phyloP scores from a whole-genome alignment of 1,284 basidiomycete genomes.

The Termitomyces sp. region DNA sequence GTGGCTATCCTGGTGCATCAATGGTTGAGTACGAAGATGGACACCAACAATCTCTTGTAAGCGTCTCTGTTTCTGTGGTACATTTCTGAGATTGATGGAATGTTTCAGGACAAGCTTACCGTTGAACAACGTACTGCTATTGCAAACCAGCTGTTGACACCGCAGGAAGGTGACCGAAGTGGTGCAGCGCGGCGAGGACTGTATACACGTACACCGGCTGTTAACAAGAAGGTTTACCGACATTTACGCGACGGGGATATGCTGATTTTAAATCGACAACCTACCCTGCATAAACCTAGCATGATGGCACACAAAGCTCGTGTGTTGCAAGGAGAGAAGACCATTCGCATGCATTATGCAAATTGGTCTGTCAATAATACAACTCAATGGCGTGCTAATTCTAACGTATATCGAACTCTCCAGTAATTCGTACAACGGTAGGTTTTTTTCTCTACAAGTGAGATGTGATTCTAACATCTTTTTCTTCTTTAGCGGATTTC shows the following conservation, averaged over 20 bases:
- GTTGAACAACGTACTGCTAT: slow-evolving; percentile 90
- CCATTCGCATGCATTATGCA: slow-evolving; percentile 99
- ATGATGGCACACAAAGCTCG: slow-evolving; percentile 99
- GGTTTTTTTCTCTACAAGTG: slow-evolving; percentile 18
- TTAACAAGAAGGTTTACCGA: slow-evolving; percentile 97
- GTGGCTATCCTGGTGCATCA: slow-evolving; percentile 88
- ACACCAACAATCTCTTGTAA: slow-evolving; percentile 73
- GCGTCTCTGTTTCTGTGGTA: not conserved
- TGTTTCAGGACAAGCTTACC: slow-evolving; percentile 74
- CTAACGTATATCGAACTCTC: not conserved
- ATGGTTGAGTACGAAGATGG: slow-evolving; percentile 97
- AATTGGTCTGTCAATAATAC: slow-evolving; percentile 71
- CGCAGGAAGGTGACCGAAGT: slow-evolving; percentile 68
- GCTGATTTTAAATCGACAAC: slow-evolving; percentile 95
- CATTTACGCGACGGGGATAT: slow-evolving; percentile 96
- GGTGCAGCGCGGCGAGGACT: slow-evolving; percentile 51
- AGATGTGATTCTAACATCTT: slow-evolving; percentile 9
- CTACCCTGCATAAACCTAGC: slow-evolving; percentile 98
- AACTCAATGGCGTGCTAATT: not conserved
- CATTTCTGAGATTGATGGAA: slow-evolving; percentile 2
- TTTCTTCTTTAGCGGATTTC: slow-evolving; percentile 85
- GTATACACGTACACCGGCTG: slow-evolving; percentile 63
- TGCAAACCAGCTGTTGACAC: slow-evolving; percentile 95
- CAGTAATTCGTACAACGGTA: slow-evolving; percentile 96
- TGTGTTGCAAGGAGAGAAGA: slow-evolving; percentile 94